A percentile compares a stretch with the other conserved stretches of the same genome.
Conservation (phyloP, 345 rosid genomes). For the Euphorbia pulcherrima region DNA sequence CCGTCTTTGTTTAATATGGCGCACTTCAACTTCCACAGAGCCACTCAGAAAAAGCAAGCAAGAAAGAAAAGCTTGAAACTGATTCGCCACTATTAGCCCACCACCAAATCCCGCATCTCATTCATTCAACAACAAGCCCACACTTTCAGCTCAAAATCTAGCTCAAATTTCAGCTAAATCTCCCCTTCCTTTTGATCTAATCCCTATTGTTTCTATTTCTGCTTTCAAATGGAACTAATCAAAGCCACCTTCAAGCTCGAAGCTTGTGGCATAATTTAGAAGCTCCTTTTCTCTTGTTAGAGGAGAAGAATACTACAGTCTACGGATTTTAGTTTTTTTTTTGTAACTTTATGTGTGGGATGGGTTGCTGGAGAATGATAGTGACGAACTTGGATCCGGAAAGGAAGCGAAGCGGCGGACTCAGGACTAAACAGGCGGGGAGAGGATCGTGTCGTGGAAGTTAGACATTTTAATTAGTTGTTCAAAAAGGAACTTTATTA, state of each 20-base stretch:
- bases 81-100: conserved; percentile 6
- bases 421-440: conserved; percentile 93
- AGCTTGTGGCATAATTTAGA: conserved; percentile 42
- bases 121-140: neutral
- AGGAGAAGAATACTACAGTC: neutral
- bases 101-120: neutral
- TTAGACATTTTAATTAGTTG: conserved; percentile 34
- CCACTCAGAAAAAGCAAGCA: too few relatives aligned
- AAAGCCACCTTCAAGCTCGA: conserved; percentile 38
- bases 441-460: conserved; percentile 98
- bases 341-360: conserved; percentile 4
- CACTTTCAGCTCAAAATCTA: neutral
- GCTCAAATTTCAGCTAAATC: neutral
- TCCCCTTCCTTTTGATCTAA: neutral
- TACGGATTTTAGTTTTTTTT: neutral
- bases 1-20: conserved; percentile 27
- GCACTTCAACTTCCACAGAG: conserved; percentile 20
- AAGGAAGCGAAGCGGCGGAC: conserved; percentile 88
- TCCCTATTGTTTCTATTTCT: neutral
- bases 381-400: conserved; percentile 84
- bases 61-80: conserved; percentile 14
- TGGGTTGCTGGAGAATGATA: conserved; percentile 64
- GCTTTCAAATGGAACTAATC: conserved; percentile 50
- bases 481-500: neutral
- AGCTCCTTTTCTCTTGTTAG: neutral